A percentile compares a stretch with the other conserved stretches of the same genome.
phyloP scores from a whole-genome alignment of 768 basidiomycete species.

The Amanita subjunquillea region DNA sequence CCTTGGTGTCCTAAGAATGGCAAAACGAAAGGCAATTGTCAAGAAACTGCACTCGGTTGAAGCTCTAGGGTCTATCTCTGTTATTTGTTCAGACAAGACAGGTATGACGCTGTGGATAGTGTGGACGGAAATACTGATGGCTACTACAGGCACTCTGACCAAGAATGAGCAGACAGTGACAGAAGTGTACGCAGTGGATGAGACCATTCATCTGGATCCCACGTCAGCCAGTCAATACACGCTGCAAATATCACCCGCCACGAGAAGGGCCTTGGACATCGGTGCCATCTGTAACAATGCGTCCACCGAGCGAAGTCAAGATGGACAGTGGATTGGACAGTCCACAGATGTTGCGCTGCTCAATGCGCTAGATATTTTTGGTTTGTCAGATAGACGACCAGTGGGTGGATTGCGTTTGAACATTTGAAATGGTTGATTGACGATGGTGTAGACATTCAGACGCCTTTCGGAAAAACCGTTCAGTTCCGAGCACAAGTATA shows the following conservation, averaged over 20 bases:
- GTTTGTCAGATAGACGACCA: slow-evolving; percentile 55
- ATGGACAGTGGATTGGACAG: slow-evolving; percentile 73
- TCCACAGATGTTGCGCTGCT: slow-evolving; percentile 89
- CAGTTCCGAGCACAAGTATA: slow-evolving; percentile 89
- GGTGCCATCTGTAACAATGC: slow-evolving; percentile 91
- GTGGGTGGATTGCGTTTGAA: slow-evolving; percentile 31
- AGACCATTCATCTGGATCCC: slow-evolving; percentile 58
- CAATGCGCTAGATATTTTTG: slow-evolving; percentile 64
- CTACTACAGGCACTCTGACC: slow-evolving; percentile 70
- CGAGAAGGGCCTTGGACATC: slow-evolving; percentile 68
- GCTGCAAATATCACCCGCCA: slow-evolving; percentile 44
- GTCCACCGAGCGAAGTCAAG: slow-evolving; percentile 47
- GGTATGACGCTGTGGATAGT: slow-evolving; percentile 30
- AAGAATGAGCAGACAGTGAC: slow-evolving; percentile 95
- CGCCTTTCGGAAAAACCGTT: slow-evolving; percentile 79
- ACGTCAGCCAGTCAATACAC: slow-evolving; percentile 25
- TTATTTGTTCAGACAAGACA: slow-evolving; percentile 97
- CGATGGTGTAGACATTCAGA: slow-evolving; percentile 43
- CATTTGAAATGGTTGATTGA: neutral
- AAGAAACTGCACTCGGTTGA: slow-evolving; percentile 96
- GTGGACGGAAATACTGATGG: neutral
- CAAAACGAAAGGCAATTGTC: slow-evolving; percentile 90
- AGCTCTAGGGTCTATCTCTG: slow-evolving; percentile 88
- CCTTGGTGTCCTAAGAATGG: slow-evolving; percentile 88
- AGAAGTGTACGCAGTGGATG: slow-evolving; percentile 82